Conservation (phyloP, 2,329 filamentous ascomycete species). For the Penicillium glabrum region DNA sequence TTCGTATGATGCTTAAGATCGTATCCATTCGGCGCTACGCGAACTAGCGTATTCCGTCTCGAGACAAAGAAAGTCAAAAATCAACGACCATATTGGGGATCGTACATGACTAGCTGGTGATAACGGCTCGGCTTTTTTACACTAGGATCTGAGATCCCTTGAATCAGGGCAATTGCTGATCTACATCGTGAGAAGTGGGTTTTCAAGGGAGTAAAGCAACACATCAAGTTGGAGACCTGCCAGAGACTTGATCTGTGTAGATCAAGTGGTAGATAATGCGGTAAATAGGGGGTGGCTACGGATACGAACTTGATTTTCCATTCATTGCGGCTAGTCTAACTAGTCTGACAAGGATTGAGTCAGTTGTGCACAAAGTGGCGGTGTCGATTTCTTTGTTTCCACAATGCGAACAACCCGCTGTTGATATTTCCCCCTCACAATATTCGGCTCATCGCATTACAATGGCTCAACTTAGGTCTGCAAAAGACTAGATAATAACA, state of each 20-base stretch:
- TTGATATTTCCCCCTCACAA: background rate
- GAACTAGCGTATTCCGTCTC: background rate
- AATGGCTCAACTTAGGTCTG: background rate
- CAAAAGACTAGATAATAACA: background rate
- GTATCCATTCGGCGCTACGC: background rate
- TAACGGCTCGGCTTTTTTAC: background rate
- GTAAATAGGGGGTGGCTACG: background rate
- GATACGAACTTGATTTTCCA: background rate
- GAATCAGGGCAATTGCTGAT: background rate
- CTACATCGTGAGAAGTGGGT: background rate
- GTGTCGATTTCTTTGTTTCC: constrained; percentile 1
- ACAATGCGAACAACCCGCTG: background rate
- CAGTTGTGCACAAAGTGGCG: background rate
- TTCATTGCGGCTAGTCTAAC: background rate
- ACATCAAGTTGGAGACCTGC: background rate
- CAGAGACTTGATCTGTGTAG: background rate
- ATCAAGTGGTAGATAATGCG: background rate
- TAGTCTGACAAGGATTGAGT: background rate
- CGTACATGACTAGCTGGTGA: background rate
- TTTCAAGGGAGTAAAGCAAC: background rate
- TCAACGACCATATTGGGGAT: background rate
- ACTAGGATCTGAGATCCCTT: background rate
- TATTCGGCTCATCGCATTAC: background rate
- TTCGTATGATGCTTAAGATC: background rate
- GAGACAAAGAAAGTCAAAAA: background rate